Conservation (phyloP, 208 protist species). For the Trypanosoma lewisi region DNA sequence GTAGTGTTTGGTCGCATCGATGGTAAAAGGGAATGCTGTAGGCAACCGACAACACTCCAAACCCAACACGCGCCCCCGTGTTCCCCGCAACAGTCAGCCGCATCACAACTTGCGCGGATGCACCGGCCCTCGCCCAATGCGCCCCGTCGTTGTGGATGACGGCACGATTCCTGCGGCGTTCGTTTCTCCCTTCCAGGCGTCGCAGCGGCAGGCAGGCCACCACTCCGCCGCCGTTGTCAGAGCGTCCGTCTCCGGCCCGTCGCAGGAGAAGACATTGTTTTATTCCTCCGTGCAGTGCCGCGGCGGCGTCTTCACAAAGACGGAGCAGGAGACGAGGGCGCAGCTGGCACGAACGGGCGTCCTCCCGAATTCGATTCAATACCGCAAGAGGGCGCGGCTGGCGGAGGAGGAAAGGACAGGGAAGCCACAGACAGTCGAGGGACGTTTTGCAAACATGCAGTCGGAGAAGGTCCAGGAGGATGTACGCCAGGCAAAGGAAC, state of each 20-base stretch:
- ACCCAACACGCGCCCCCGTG: background rate
- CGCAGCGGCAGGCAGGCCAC: conserved; percentile 56
- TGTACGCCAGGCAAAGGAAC: conserved; percentile 21
- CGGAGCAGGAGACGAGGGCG: conserved; percentile 60
- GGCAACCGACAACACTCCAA: background rate
- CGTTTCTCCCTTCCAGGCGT: conserved; percentile 59
- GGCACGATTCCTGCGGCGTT: conserved; percentile 34
- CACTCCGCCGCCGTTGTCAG: conserved; percentile 74
- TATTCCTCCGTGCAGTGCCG: conserved; percentile 83
- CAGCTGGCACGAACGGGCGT: conserved; percentile 60
- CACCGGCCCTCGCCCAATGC: background rate
- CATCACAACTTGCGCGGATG: background rate
- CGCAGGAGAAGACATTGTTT: conserved; percentile 65
- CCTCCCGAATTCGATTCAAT: conserved; percentile 34
- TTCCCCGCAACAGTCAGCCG: background rate
- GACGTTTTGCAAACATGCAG: conserved; percentile 34
- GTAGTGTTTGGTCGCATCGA: background rate
- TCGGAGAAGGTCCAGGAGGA: conserved; percentile 28
- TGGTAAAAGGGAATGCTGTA: background rate
- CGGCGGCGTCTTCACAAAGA: conserved; percentile 71
- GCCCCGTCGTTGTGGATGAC: background rate
- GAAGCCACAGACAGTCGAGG: conserved; percentile 25
- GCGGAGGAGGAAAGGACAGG: conserved; percentile 17
- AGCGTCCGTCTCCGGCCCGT: conserved; percentile 34
- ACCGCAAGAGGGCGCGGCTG: conserved; percentile 19